Base-by-base conservation (phyloP, 148 eudicot genomes). In the Vaccinium darrowii region DNA sequence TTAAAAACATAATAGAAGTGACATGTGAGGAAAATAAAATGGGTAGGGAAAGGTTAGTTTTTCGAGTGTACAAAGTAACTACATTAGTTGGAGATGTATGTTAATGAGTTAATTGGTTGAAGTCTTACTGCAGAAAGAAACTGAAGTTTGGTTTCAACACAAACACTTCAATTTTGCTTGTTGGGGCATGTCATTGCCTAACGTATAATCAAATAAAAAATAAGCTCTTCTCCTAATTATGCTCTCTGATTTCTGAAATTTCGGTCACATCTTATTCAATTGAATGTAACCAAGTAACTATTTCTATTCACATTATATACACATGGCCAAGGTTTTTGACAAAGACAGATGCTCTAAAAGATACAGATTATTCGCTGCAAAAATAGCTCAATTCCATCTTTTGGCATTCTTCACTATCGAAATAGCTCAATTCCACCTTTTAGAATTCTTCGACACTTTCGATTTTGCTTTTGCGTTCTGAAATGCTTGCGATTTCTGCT, bases 391-490 rank as follows among this genome's bases (percentile, higher is more conserved):
- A 12, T 94, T 95, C 98, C 98, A 95, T 86, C 98, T 89, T 85
- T 95, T 95, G 8, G 94, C 53, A 78, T 94, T 97, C 89, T 97
- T 94, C 83, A 43, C 9, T 0, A 39, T 9, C 1, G 13, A 63
- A 69, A 6, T 57, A 62, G 27, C 85, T 92, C 86, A 95, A 12
- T 94, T 95, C 98, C 98, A 95, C 86, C 98, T 90, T 85, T 95
- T 95, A 11, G 94, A 63, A 78, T 94, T 97, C 89, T 97, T 95
- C 83, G 74, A 69, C 54, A 81, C 88, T 87, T 97, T 95, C 4
- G 98, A 91, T 86, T 95, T 95, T 27, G 96, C 89, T 85, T 95
- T 97, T 27, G 95, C 93, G 84, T 96, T 97, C 91, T 97, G 99
- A 85, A 95, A 97, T 36, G 98, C 92, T 83, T 89, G 89, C 93